A percentile compares a stretch with the other conserved stretches of the same genome.
Conservation (phyloP, 2,329 filamentous ascomycete species). For the Epichloe baconii region DNA sequence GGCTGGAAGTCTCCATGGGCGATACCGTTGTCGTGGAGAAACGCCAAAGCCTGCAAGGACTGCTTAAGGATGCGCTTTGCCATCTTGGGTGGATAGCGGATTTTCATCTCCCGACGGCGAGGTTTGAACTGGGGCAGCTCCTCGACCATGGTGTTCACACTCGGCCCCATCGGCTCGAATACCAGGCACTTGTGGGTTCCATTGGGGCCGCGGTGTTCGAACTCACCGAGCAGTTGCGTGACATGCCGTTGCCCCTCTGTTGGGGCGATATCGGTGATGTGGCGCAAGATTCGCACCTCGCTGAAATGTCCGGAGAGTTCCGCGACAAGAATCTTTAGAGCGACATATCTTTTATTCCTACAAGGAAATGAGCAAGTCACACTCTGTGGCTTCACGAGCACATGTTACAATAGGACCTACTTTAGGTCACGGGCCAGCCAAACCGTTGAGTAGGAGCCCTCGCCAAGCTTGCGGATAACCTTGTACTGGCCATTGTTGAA, state of each 20-base stretch:
- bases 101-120: slow-evolving; percentile 10
- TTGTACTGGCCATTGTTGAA: slow-evolving; percentile 28
- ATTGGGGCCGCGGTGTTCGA: slow-evolving; percentile 17
- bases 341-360: slow-evolving; percentile 12
- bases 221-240: slow-evolving; percentile 12
- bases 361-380: slow-evolving; percentile 7
- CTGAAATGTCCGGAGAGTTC: slow-evolving; percentile 8
- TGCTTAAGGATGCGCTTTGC: slow-evolving; percentile 29
- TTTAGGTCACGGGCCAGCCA: slow-evolving; percentile 26
- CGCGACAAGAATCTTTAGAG: slow-evolving; percentile 16
- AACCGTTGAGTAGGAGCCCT: slow-evolving; percentile 31
- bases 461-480: slow-evolving; percentile 31
- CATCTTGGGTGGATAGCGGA: slow-evolving; percentile 26
- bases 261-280: slow-evolving; percentile 10
- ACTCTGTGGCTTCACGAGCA: slow-evolving; percentile 9
- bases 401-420: no score
- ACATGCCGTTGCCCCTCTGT: slow-evolving; percentile 5
- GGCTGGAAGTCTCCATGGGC: slow-evolving; percentile 27
- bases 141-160: slow-evolving; percentile 23
- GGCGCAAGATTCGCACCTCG: slow-evolving; percentile 11
- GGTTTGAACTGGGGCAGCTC: slow-evolving; percentile 19
- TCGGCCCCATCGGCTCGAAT: slow-evolving; percentile 20
- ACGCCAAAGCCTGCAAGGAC: slow-evolving; percentile 21
- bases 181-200: slow-evolving; percentile 18
- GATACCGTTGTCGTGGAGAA: slow-evolving; percentile 25